Conservation (phyloP, 1,284 basidiomycete genomes). For the Cryptococcus sp. region DNA sequence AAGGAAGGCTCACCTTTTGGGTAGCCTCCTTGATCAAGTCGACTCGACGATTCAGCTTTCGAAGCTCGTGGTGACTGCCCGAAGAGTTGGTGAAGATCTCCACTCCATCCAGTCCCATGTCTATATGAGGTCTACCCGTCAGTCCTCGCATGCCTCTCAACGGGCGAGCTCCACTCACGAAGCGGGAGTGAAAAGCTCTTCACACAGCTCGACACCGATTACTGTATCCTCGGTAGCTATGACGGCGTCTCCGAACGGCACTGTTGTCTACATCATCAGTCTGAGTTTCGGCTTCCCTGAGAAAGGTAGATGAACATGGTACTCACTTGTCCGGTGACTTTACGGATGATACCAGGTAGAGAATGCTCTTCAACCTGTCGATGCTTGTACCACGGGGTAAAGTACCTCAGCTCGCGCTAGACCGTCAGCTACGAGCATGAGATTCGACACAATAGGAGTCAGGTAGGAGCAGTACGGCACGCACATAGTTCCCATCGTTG, state of each 20-base stretch:
- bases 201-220: constrained; percentile 92
- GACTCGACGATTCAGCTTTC: constrained; percentile 84
- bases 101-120: constrained; percentile 95
- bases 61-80: constrained; percentile 93
- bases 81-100: constrained; percentile 99
- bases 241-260: constrained; percentile 93
- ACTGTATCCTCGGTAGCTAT: constrained; percentile 91
- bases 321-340: constrained; percentile 78
- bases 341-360: constrained; percentile 77
- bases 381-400: constrained; percentile 91
- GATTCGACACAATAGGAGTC: background rate
- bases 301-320: background rate
- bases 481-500: constrained; percentile 89
- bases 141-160: background rate
- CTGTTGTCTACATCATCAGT: constrained; percentile 56
- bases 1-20: constrained; percentile 59
- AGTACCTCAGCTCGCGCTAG: constrained; percentile 82
- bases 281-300: background rate
- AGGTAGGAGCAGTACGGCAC: background rate
- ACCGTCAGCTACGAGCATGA: constrained; percentile 2
- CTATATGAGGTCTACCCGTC: constrained; percentile 73
- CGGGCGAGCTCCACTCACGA: constrained; percentile 56
- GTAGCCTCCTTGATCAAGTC: constrained; percentile 97
- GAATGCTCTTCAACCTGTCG: constrained; percentile 82
- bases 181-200: constrained; percentile 93